Percentiles rank a stretch among this genome's conserved stretches.
Evolutionary conservation across 495 filamentous ascomycete genomes (phyloP).

Genomic region (Letharia lupina): DNA sequence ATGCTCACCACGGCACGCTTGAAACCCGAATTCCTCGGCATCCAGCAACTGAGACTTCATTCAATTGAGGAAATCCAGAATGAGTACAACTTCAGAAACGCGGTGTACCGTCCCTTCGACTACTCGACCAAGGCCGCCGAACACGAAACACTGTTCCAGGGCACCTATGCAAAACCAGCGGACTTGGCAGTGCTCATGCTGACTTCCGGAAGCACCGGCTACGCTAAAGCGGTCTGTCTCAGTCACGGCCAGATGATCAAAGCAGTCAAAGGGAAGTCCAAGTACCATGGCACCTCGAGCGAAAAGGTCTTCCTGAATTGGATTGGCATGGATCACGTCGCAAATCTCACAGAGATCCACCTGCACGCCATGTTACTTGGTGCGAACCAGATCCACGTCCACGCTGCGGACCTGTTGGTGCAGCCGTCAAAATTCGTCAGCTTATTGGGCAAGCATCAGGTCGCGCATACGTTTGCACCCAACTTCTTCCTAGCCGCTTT

Average conservation of each 20-base stretch:
- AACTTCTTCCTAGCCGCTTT: neutral
- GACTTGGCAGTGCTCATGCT: conserved; percentile 38
- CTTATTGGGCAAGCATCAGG: conserved; percentile 34
- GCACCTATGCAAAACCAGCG: neutral
- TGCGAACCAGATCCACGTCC: conserved; percentile 42
- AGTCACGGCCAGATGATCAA: conserved; percentile 39
- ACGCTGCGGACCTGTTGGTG: conserved; percentile 33
- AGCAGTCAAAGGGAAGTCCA: conserved; percentile 37
- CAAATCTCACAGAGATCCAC: conserved; percentile 43
- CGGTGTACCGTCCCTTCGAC: too few species aligned
- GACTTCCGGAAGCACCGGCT: conserved; percentile 50
- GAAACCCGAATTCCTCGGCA: too few species aligned
- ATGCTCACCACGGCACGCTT: too few species aligned
- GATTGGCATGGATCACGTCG: conserved; percentile 48
- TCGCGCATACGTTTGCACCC: conserved; percentile 39
- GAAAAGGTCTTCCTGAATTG: conserved; percentile 40
- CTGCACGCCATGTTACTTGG: conserved; percentile 35
- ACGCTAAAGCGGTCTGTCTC: conserved; percentile 45
- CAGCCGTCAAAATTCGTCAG: conserved; percentile 36
- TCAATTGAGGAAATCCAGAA: too few species aligned
- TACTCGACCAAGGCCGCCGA: too few species aligned
- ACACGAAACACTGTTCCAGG: too few species aligned
- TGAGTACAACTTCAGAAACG: too few species aligned
- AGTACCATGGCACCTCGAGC: conserved; percentile 5
- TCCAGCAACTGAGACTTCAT: too few species aligned